Percentiles rank a stretch among this genome's conserved stretches.
Evolutionary conservation across 352 stramenopile genomes (phyloP).

Genomic region (Pythium dissimile): DNA sequence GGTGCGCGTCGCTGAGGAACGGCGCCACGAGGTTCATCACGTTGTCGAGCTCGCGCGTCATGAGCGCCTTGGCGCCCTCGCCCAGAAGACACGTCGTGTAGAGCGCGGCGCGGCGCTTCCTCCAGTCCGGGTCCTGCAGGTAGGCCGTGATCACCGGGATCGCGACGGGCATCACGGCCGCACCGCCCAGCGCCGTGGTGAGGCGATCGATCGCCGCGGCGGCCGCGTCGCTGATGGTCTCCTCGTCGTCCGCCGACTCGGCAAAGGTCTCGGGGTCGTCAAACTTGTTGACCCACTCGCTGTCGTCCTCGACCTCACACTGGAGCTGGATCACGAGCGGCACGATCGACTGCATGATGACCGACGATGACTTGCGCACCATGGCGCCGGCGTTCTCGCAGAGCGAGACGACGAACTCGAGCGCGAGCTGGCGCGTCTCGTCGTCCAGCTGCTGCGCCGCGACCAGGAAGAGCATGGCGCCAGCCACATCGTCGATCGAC

Average conservation of each 20-base stretch:
- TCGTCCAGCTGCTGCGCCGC: slow-evolving; percentile 57
- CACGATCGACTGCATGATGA: slow-evolving; percentile 62
- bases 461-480: slow-evolving; percentile 79
- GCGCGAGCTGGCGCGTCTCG: slow-evolving; percentile 73
- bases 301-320: slow-evolving; percentile 77
- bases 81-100: slow-evolving; percentile 76
- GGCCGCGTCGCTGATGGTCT: slow-evolving; percentile 66
- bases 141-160: slow-evolving; percentile 74
- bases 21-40: slow-evolving; percentile 65
- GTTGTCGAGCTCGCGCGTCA: slow-evolving; percentile 78
- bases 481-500: slow-evolving; percentile 60
- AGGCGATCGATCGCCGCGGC: slow-evolving; percentile 77
- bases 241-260: slow-evolving; percentile 56
- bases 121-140: slow-evolving; percentile 60
- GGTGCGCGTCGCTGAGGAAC: slow-evolving; percentile 66
- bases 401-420: slow-evolving; percentile 81
- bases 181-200: slow-evolving; percentile 63
- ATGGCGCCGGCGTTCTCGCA: slow-evolving; percentile 79
- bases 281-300: slow-evolving; percentile 66
- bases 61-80: slow-evolving; percentile 73
- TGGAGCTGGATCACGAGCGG: slow-evolving; percentile 76
- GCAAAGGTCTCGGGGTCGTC: slow-evolving; percentile 80
- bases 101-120: slow-evolving; percentile 72
- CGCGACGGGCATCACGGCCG: slow-evolving; percentile 67
- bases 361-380: slow-evolving; percentile 66